A percentile compares a stretch with the other conserved stretches of the same genome.
Evolutionary conservation across 2,329 filamentous ascomycete genomes (phyloP).

Genomic region (Hypoxylon sp.): DNA sequence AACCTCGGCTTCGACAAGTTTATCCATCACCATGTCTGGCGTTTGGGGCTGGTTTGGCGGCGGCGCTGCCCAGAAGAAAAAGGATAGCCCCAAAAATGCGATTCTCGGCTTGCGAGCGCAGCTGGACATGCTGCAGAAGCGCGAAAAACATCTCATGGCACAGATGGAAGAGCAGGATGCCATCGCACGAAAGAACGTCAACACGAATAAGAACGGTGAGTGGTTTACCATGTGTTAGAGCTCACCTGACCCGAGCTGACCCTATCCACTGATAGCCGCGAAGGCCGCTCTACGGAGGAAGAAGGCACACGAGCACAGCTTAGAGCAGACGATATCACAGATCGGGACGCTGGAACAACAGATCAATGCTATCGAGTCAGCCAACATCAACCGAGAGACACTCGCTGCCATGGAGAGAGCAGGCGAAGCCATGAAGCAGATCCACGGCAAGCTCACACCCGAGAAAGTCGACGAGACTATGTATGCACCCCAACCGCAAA

Average conservation of each 20-base stretch:
- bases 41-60: conserved; percentile 96
- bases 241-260: conserved; percentile 44
- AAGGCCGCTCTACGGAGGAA: conserved; percentile 92
- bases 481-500: conserved; percentile 68
- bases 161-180: conserved; percentile 95
- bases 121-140: conserved; percentile 97
- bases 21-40: conserved; percentile 68
- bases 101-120: conserved; percentile 90
- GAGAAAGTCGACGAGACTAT: conserved; percentile 97
- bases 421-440: conserved; percentile 89
- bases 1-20: conserved; percentile 24
- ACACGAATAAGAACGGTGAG: conserved; percentile 91
- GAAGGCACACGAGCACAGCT: conserved; percentile 91
- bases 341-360: conserved; percentile 94
- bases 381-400: conserved; percentile 99
- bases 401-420: conserved; percentile 94
- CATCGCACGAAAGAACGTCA: conserved; percentile 89
- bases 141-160: conserved; percentile 89
- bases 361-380: conserved; percentile 96
- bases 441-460: conserved; percentile 90
- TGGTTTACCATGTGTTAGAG: conserved; percentile 38
- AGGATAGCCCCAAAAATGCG: conserved; percentile 96
- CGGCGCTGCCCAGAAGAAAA: conserved; percentile 83
- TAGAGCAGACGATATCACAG: conserved; percentile 91
- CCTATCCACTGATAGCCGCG: conserved; percentile 72